Evolutionary conservation across 164 flowering plant genomes (phyloP), one percentile per base, ranked within the genome.

Genomic region (Brasenia schreberi): DNA sequence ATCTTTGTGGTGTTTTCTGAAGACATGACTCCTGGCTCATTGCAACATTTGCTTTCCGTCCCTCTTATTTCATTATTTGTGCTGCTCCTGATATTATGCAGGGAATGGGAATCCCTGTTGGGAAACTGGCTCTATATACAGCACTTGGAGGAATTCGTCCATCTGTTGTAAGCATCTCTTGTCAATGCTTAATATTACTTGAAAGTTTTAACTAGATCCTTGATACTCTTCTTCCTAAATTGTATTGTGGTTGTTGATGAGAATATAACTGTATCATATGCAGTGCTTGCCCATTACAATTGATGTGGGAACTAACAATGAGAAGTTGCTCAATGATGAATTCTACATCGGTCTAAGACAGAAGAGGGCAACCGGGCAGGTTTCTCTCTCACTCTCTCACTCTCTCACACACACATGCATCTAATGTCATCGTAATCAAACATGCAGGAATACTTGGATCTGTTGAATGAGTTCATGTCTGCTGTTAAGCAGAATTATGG

Each of bases 51-150:
- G n/a, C 52, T 44, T 44, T 44, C 52, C 10, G 10, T 44, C 10
- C 7, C 10, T 44, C 52, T 44, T 44, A 44, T 44, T 44, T 44
- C 10, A 44, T 10, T 44, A 10, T 6, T 44, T 44, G 52, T 44
- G n/a, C n/a, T n/a, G n/a, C 52, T 44, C 9, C 1, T 0, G 10
- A 44, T 6, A 44, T 10, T 44, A 44, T 44, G 52, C 18, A 43
- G 97, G 97, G 97, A 61, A 90, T 90, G 97, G 97, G 97, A 6
- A 90, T 90, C 59, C 97, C 97, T 3, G 90, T 90, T 0, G 97
- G 97, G 5, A 90, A 90, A 71, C 89, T 90, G 59, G 81, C 97
- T 53, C 64, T 90, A 63, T 90, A 90, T 64, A 83, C 97, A 17
- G 95, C 97, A 27, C 83, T 90, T 5, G 97, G 97, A 72, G 97